A percentile compares a stretch with the other conserved stretches of the same genome.
Conservation (phyloP, 345 rosid genomes). For the Raphanus raphanistrum region DNA sequence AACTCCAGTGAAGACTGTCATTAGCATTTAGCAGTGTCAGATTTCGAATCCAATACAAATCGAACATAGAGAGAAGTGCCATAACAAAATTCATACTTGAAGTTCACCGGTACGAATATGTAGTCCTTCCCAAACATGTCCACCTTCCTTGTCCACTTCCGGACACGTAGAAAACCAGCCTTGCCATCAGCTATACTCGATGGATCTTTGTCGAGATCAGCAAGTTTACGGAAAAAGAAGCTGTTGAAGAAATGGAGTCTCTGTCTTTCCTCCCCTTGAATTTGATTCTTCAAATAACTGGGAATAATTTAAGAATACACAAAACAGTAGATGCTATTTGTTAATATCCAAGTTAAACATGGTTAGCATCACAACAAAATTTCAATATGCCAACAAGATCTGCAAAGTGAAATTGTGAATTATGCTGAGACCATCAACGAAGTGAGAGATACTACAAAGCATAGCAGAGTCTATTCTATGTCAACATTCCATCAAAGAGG, state of each 20-base stretch:
- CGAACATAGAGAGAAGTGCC: neutral
- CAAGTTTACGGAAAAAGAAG: too few relatives aligned
- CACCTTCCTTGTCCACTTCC: too few relatives aligned
- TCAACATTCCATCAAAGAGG: constrained; percentile 14
- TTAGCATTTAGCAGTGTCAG: constrained; percentile 23
- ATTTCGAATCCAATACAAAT: constrained; percentile 3
- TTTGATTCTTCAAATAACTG: constrained; percentile 86
- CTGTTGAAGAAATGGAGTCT: constrained; percentile 88
- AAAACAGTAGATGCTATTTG: neutral
- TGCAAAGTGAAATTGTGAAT: constrained; percentile 21
- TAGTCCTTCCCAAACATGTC: constrained; percentile 93
- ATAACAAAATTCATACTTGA: constrained; percentile 56
- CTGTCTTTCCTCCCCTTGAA: constrained; percentile 59
- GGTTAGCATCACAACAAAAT: constrained; percentile 14
- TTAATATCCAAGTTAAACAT: neutral
- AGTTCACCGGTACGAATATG: constrained; percentile 92
- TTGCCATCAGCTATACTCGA: too few relatives aligned
- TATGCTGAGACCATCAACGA: neutral
- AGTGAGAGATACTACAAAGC: constrained; percentile 10
- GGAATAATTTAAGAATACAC: constrained; percentile 17
- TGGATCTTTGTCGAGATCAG: too few relatives aligned
- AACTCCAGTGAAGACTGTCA: constrained; percentile 97
- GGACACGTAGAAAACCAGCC: too few relatives aligned
- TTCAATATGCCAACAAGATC: constrained; percentile 20
- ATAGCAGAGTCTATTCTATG: constrained; percentile 13